These are phyloP conservation scores for Letharia columbiana DNA, from an alignment of 495 filamentous ascomycete species.

Conservation along the genomic window DNA sequence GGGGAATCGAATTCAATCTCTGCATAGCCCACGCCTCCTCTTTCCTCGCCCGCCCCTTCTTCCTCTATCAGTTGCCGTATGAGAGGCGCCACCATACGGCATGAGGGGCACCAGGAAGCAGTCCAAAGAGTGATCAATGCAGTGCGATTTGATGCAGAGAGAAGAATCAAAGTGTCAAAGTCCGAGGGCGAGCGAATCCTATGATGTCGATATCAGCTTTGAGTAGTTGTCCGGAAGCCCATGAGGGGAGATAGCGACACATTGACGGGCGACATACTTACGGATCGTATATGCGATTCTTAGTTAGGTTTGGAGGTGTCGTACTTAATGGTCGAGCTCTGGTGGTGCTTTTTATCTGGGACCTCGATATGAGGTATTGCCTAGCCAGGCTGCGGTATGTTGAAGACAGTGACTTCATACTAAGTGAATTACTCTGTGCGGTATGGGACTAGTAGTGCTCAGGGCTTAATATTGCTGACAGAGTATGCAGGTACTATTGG, in stretches of 20 bases:
- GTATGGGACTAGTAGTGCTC: no score
- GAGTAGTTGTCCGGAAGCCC: background rate
- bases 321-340: slow-evolving; percentile 3
- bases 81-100: slow-evolving; percentile 46
- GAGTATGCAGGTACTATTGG: no score
- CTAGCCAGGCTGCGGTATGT: background rate
- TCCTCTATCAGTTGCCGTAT: slow-evolving; percentile 43
- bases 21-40: slow-evolving; percentile 52
- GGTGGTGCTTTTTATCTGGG: background rate
- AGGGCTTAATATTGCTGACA: no score
- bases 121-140: slow-evolving; percentile 65
- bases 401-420: background rate
- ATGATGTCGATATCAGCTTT: slow-evolving; percentile 4
- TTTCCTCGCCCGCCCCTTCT: slow-evolving; percentile 47
- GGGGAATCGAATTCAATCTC: slow-evolving; percentile 57
- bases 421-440: background rate
- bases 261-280: slow-evolving; percentile 3
- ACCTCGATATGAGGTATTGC: background rate
- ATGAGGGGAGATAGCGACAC: slow-evolving; percentile 10
- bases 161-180: slow-evolving; percentile 50
- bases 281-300: slow-evolving; percentile 15
- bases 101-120: slow-evolving; percentile 55
- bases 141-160: slow-evolving; percentile 47
- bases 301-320: background rate
- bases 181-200: slow-evolving; percentile 50